Conservation (phyloP, 192 early-diverging fungal genomes). For the Backusella tarrabulga region DNA sequence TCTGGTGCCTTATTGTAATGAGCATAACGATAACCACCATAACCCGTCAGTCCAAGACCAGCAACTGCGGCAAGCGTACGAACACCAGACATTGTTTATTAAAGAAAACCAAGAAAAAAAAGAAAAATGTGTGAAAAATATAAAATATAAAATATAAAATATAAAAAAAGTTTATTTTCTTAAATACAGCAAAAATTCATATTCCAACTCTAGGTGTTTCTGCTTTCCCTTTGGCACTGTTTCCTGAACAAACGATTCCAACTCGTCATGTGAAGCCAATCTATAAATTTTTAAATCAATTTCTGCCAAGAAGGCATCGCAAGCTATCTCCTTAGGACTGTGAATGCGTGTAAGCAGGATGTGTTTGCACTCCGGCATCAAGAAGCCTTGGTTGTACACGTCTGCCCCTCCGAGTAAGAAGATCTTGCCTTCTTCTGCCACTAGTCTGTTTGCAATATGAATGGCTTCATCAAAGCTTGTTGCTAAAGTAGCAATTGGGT, state of each 20-base stretch:
- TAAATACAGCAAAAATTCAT: slow-evolving; percentile 55
- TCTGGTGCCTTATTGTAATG: background rate
- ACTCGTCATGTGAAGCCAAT: slow-evolving; percentile 41
- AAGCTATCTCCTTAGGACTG: slow-evolving; percentile 45
- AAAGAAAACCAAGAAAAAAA: background rate
- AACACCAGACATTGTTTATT: background rate
- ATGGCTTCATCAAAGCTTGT: slow-evolving; percentile 11
- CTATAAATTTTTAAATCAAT: slow-evolving; percentile 38
- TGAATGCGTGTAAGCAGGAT: slow-evolving; percentile 73
- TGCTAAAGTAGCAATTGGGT: background rate
- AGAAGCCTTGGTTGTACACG: slow-evolving; percentile 70
- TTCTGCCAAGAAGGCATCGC: slow-evolving; percentile 76
- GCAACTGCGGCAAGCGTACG: slow-evolving; percentile 15
- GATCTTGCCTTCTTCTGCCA: slow-evolving; percentile 42
- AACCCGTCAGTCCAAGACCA: slow-evolving; percentile 12
- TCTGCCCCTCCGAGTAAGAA: slow-evolving; percentile 78
- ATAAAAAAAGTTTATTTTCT: slow-evolving; percentile 1
- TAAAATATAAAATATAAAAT: background rate
- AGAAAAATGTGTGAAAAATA: background rate
- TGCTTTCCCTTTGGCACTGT: slow-evolving; percentile 41
- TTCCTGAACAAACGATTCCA: slow-evolving; percentile 44
- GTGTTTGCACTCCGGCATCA: slow-evolving; percentile 48
- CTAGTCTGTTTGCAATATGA: slow-evolving; percentile 34
- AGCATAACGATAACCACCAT: background rate
- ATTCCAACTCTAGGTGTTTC: slow-evolving; percentile 51